A percentile compares a stretch with the other conserved stretches of the same genome.
These are phyloP conservation scores for Cicer bijugum DNA, from an alignment of 306 rosid genomes.

Conservation along the genomic window DNA sequence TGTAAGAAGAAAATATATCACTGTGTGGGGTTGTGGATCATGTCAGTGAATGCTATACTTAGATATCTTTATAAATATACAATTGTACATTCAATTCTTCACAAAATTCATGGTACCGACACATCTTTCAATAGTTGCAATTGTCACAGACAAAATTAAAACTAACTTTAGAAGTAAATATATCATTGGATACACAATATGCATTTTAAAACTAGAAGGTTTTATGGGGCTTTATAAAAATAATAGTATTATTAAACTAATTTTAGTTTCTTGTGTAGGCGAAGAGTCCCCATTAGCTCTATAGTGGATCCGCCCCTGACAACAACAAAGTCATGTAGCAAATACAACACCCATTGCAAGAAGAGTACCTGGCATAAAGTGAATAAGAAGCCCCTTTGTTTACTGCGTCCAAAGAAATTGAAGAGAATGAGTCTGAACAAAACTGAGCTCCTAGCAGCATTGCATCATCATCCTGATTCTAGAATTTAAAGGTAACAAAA, in stretches of 20 bases:
- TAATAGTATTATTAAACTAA: no score
- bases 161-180: no score
- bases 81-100: no score
- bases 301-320: no score
- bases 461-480: constrained; percentile 90
- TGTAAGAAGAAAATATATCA: constrained; percentile 2
- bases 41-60: constrained; percentile 26
- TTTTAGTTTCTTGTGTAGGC: no score
- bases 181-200: no score
- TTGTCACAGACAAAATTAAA: no score
- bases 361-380: constrained; percentile 70
- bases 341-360: constrained; percentile 14
- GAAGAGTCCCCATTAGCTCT: no score
- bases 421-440: constrained; percentile 83
- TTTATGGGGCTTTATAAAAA: no score
- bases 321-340: constrained; percentile 10
- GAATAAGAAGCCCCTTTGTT: constrained; percentile 67
- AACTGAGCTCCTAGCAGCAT: constrained; percentile 89
- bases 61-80: constrained; percentile 1
- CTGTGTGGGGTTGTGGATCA: constrained; percentile 27
- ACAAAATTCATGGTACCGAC: no score
- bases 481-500: constrained; percentile 34
- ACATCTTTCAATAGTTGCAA: no score
- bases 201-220: no score
- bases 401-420: constrained; percentile 67